Percentiles rank a stretch among this genome's conserved stretches.
These are phyloP conservation scores for Oryza nivara DNA, from an alignment of 176 grass and related monocot species.

Conservation along the genomic window DNA sequence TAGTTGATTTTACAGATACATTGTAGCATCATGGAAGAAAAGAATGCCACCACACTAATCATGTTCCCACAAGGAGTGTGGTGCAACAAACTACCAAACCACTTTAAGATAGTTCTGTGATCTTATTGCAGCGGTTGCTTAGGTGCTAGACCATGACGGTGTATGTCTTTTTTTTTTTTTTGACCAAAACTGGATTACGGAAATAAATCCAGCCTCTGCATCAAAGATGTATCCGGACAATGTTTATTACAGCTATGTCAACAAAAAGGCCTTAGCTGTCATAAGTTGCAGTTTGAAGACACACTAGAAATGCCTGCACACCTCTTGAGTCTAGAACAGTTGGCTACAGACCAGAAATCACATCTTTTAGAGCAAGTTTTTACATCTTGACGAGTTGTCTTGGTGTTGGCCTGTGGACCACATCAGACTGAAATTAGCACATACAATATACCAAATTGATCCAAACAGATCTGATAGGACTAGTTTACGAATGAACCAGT, in stretches of 20 bases:
- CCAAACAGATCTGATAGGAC: background rate
- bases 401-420: background rate
- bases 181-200: too few species aligned
- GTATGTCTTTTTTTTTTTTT: too few species aligned
- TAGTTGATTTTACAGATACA: slow-evolving; percentile 10
- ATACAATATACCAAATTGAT: slow-evolving; percentile 6
- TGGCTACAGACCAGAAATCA: slow-evolving; percentile 12
- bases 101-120: background rate
- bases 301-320: background rate
- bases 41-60: slow-evolving; percentile 16
- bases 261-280: slow-evolving; percentile 7
- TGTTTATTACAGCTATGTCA: slow-evolving; percentile 2
- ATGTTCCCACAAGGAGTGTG: background rate
- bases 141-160: background rate
- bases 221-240: too few species aligned
- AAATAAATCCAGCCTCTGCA: too few species aligned
- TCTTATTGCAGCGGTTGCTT: background rate
- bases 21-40: background rate
- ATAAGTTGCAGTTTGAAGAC: background rate
- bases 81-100: background rate
- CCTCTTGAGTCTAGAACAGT: background rate
- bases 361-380: background rate
- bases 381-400: background rate
- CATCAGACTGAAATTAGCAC: background rate
- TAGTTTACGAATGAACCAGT: background rate